Evolutionary conservation across 805 yeast genomes (phyloP).

Genomic region (Lipomyces orientalis): DNA sequence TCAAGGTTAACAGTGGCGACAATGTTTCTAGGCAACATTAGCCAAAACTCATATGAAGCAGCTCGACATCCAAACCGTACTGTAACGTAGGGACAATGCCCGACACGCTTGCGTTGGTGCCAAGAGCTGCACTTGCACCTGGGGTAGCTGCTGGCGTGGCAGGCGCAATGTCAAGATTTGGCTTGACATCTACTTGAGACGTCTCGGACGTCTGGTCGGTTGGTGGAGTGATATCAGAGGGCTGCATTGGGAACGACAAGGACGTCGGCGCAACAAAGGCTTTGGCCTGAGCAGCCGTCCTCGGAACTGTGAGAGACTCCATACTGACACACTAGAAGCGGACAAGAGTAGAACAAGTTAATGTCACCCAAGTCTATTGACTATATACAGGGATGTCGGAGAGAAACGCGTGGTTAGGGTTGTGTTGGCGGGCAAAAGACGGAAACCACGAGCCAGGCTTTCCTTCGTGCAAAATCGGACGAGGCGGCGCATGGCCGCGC

Average conservation of each 20-base stretch:
- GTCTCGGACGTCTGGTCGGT: constrained; percentile 19
- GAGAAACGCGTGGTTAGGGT: background rate
- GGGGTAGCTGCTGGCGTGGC: constrained; percentile 34
- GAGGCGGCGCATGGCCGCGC: constrained; percentile 16
- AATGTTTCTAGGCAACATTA: constrained; percentile 69
- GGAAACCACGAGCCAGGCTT: background rate
- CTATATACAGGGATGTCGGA: background rate
- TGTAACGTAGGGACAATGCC: constrained; percentile 93
- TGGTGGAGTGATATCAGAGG: constrained; percentile 44
- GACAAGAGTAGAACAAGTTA: constrained; percentile 41
- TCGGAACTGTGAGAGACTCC: constrained; percentile 78
- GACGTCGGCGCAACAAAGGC: constrained; percentile 72
- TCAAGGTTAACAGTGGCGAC: constrained; percentile 98
- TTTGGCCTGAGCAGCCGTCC: constrained; percentile 77
- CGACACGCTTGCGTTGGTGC: constrained; percentile 71
- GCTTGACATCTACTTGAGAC: constrained; percentile 37
- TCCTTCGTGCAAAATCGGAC: background rate
- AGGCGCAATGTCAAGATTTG: constrained; percentile 29
- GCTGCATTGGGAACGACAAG: constrained; percentile 64
- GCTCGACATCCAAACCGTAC: constrained; percentile 28
- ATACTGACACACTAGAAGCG: constrained; percentile 44
- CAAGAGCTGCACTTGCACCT: constrained; percentile 20
- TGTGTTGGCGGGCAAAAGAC: background rate
- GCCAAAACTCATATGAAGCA: background rate
- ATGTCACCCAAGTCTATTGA: constrained; percentile 38